Conservation (phyloP, 2,329 filamentous ascomycete genomes). For the Zasmidium angulare region DNA sequence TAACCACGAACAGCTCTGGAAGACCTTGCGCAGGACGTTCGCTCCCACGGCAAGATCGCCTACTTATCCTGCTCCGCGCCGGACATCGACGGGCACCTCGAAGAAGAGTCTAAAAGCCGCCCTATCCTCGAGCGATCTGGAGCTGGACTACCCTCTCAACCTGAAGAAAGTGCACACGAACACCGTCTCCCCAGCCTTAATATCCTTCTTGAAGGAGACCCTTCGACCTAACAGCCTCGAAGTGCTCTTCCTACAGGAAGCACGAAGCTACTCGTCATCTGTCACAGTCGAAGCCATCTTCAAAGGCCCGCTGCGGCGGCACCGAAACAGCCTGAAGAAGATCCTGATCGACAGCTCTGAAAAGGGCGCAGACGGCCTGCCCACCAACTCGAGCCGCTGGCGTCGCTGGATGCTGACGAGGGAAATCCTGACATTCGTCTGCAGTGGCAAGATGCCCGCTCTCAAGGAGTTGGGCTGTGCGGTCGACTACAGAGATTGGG, state of each 20-base stretch:
- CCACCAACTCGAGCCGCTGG: conserved; percentile 52
- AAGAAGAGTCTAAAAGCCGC: conserved; percentile 22
- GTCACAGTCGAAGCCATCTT: conserved; percentile 72
- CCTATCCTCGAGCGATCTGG: conserved; percentile 16
- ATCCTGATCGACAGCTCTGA: conserved; percentile 72
- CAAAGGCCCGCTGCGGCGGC: conserved; percentile 66
- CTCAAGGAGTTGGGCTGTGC: conserved; percentile 71
- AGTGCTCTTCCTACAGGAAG: conserved; percentile 73
- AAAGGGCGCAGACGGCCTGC: conserved; percentile 45
- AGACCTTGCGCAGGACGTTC: conserved; percentile 61
- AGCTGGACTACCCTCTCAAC: conserved; percentile 58
- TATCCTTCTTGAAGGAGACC: conserved; percentile 74
- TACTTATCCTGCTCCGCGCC: conserved; percentile 38
- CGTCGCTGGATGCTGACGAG: conserved; percentile 69
- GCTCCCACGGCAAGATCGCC: conserved; percentile 39
- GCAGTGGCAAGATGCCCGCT: conserved; percentile 71
- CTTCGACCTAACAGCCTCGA: conserved; percentile 78
- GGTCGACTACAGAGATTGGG: conserved; percentile 76
- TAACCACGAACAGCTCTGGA: conserved; percentile 74
- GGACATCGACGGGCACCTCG: conserved; percentile 32
- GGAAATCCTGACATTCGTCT: conserved; percentile 70
- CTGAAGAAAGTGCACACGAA: conserved; percentile 77
- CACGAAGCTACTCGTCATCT: conserved; percentile 52
- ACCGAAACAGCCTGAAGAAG: conserved; percentile 69
- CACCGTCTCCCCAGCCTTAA: conserved; percentile 65